Evolutionary conservation across 202 grass and related monocot genomes (phyloP).

Genomic region (Alloteropsis angusta): DNA sequence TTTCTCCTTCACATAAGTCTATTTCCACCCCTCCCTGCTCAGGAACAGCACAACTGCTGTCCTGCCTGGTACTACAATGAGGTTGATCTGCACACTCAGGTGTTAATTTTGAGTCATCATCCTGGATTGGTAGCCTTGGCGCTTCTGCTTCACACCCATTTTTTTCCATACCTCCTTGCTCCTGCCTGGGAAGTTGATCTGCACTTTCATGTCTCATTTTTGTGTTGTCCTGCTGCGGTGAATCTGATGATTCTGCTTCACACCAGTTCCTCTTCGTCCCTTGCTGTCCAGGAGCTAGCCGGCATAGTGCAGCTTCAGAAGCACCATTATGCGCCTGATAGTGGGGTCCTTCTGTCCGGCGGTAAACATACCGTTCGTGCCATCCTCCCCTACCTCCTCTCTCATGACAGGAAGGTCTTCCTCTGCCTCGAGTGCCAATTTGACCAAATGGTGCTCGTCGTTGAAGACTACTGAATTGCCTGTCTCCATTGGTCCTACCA

Average conservation of each 20-base stretch:
- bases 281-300: constrained; percentile 7
- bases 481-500: constrained; percentile 9
- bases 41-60: constrained; percentile 8
- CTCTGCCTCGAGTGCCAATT: constrained; percentile 12
- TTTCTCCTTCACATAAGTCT: neutral
- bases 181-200: neutral
- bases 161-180: neutral
- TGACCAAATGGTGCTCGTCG: neutral
- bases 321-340: neutral
- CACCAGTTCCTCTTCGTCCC: constrained; percentile 34
- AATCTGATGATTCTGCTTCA: constrained; percentile 35
- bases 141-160: constrained; percentile 16
- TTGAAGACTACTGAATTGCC: neutral
- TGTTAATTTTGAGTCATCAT: neutral
- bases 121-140: neutral
- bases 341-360: constrained; percentile 2
- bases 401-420: constrained; percentile 9
- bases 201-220: constrained; percentile 22
- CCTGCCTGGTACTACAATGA: neutral
- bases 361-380: constrained; percentile 13
- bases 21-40: neutral
- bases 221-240: constrained; percentile 13
- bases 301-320: neutral
- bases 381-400: neutral
- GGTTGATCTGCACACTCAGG: neutral